phyloP scores from a whole-genome alignment of 257 asterid species.

The Apocynum venetum region DNA sequence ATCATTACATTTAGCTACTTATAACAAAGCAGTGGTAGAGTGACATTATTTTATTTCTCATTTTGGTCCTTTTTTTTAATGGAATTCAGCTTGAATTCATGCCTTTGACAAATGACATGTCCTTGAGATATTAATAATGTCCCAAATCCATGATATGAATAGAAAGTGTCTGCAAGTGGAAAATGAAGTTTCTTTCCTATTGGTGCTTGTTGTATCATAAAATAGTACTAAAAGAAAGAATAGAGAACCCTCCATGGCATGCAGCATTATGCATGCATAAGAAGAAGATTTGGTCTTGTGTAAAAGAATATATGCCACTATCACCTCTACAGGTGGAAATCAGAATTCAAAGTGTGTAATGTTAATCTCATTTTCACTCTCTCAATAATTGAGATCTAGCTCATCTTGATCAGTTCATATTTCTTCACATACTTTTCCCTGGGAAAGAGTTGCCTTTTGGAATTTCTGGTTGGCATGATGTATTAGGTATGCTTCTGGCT shows the following conservation, averaged over 20 bases:
- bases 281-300: neutral
- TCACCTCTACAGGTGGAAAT: neutral
- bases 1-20: neutral
- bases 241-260: neutral
- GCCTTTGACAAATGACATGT: neutral
- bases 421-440: neutral
- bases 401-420: neutral
- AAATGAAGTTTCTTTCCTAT: neutral
- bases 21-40: neutral
- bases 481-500: neutral
- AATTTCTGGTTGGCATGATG: neutral
- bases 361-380: constrained; percentile 1
- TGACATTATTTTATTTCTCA: neutral
- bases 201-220: neutral
- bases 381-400: neutral
- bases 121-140: neutral
- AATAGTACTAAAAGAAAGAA: neutral
- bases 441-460: neutral
- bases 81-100: neutral
- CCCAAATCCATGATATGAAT: neutral
- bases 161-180: neutral
- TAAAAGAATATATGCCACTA: neutral
- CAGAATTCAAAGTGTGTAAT: neutral
- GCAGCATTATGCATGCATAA: neutral
- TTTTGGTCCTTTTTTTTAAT: neutral